Evolutionary conservation across 148 eudicot genomes (phyloP), one percentile per base, ranked within the genome.

Genomic region (Gaultheria prostrata): DNA sequence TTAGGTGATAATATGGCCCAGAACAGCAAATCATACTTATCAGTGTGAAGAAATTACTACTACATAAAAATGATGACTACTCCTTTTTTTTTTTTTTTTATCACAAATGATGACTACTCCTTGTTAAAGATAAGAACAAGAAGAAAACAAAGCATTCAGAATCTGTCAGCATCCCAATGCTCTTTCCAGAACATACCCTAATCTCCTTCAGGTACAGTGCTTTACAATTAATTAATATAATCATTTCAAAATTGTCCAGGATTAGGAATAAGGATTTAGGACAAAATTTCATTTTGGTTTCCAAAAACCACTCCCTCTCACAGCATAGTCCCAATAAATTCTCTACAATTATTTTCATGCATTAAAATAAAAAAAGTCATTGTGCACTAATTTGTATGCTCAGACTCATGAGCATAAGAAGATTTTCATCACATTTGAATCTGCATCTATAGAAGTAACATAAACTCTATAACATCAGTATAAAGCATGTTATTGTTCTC

Each of bases 101-200:
- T n/a, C n/a, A n/a, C n/a, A 7, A 48, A 9, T 8, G 50, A 9
- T 48, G 50, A 3, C 49, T 78, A 59, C 83, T 76, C 90, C 61
- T 80, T 81, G 84, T 72, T 67, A 54, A 39, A 61, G 91, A 87
- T 86, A 87, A 87, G 87, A 70, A 82, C 80, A 82, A 80, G n/a
- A 82, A n/a, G n/a, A n/a, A n/a, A 61, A 78, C 13, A 74, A 56
- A 49, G 11, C 14, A 30, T 63, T 20, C 26, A 43, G 30, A 61
- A 63, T 56, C 83, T 77, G 85, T 84, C 88, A 73, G 82, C 67
- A 46, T 82, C 78, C 53, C 28, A 76, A n/a, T 82, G 85, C 77
- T 12, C 78, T 83, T 86, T 87, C 91, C 88, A 84, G 89, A 87
- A 83, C 86, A 49, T 77, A 48, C 80, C 32, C 70, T 50, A 32